Percentiles rank a stretch among this genome's conserved stretches.
phyloP scores from a whole-genome alignment of 257 asterid genomes.

The Plantago ovata region DNA sequence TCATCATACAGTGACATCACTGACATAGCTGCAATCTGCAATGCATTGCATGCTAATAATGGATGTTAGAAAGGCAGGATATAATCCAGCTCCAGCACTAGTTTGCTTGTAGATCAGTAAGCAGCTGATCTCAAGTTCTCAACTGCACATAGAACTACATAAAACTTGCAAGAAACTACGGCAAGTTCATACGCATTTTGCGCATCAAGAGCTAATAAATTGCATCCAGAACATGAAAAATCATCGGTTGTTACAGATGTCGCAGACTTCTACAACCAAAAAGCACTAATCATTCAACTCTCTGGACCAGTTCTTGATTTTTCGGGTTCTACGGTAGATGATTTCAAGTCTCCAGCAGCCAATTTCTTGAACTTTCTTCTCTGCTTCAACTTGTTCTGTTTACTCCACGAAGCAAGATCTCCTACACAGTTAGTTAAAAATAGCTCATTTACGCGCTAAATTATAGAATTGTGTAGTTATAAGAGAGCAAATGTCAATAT shows the following conservation, averaged over 20 bases:
- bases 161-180: too few species aligned
- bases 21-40: too few species aligned
- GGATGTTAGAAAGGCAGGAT: too few species aligned
- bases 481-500: too few species aligned
- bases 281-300: neutral
- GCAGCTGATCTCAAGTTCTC: too few species aligned
- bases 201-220: neutral
- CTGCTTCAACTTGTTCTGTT: conserved; percentile 40
- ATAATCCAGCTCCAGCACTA: too few species aligned
- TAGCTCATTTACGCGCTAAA: neutral
- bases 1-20: too few species aligned
- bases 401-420: conserved; percentile 26
- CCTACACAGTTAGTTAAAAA: conserved; percentile 22
- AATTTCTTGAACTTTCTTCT: conserved; percentile 59
- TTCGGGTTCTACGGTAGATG: conserved; percentile 20
- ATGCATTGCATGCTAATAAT: too few species aligned
- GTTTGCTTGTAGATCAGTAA: too few species aligned
- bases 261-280: neutral
- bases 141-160: too few species aligned
- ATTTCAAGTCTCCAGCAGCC: conserved; percentile 21
- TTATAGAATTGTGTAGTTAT: neutral
- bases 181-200: too few species aligned
- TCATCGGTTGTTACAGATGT: neutral
- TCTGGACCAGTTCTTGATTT: neutral
- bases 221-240: neutral